A percentile compares a stretch with the other conserved stretches of the same genome.
phyloP scores from a whole-genome alignment of 768 basidiomycete species.

The Dacryopinax spathularia region DNA sequence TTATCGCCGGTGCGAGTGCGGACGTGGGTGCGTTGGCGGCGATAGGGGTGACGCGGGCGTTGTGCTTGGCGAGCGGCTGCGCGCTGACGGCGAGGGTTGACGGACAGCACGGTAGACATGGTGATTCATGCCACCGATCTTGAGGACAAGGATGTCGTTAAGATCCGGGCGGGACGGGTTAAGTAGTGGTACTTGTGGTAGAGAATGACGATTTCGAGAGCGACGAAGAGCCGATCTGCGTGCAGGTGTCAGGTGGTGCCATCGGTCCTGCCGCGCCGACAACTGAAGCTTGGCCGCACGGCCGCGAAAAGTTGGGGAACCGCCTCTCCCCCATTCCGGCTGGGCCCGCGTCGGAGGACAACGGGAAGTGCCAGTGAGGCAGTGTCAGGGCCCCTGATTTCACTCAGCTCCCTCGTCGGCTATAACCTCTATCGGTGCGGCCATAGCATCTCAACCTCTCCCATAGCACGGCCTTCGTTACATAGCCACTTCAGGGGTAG shows the following conservation, averaged over 20 bases:
- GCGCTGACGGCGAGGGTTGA: conserved; percentile 98
- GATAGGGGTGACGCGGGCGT: conserved; percentile 77
- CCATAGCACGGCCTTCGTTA: no score
- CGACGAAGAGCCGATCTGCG: conserved; percentile 90
- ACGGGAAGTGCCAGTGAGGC: no score
- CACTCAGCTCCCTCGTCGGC: no score
- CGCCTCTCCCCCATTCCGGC: no score
- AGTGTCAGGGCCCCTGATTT: no score
- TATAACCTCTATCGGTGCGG: no score
- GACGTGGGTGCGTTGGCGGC: neutral
- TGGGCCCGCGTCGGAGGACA: no score
- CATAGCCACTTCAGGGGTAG: no score
- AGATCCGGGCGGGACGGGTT: conserved; percentile 86
- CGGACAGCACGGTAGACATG: conserved; percentile 96
- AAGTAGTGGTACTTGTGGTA: conserved; percentile 88
- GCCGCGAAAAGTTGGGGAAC: conserved; percentile 97
- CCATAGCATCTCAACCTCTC: no score
- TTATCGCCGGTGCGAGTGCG: conserved; percentile 18
- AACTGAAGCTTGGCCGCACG: conserved; percentile 95
- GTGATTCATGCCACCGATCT: conserved; percentile 99
- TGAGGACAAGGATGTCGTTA: conserved; percentile 91
- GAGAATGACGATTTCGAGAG: conserved; percentile 85
- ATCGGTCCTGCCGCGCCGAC: conserved; percentile 90
- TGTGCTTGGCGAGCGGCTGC: conserved; percentile 97
- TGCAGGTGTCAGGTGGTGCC: conserved; percentile 97